Conservation (phyloP, 2,329 filamentous ascomycete genomes). For the Massarina eburnea region DNA sequence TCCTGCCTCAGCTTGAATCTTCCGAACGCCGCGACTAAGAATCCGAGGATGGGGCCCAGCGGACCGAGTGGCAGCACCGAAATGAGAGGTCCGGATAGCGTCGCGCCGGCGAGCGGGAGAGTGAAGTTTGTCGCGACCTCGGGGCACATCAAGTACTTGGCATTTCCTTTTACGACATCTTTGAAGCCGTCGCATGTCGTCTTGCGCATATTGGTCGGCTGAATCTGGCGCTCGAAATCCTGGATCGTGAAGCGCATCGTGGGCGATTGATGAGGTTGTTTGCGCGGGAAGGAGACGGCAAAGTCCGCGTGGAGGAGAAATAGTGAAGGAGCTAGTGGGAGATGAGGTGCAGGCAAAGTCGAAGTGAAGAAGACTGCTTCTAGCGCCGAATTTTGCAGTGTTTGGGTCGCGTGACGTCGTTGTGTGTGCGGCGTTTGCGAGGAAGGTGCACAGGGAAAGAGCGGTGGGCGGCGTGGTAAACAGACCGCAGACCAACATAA, state of each 20-base stretch:
- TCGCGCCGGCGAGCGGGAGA: conserved; percentile 1
- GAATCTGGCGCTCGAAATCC: not conserved
- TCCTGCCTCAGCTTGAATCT: conserved; percentile 5
- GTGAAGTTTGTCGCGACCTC: not conserved
- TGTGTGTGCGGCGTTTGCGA: no score
- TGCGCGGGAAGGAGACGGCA: not conserved
- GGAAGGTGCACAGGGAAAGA: no score
- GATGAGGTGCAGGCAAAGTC: no score
- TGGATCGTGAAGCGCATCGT: not conserved
- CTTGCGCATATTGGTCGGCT: not conserved
- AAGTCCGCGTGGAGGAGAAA: no score
- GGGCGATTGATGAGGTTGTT: not conserved
- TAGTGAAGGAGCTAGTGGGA: no score
- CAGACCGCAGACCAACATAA: no score
- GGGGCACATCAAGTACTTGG: not conserved
- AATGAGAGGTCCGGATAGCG: not conserved
- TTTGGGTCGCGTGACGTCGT: no score
- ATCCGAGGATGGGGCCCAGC: not conserved
- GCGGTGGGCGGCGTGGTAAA: no score
- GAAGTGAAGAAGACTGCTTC: no score
- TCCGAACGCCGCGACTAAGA: conserved; percentile 3
- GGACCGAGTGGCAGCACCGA: conserved; percentile 3
- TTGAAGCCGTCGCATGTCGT: not conserved
- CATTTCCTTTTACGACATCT: not conserved
- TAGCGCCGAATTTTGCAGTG: no score